These are phyloP conservation scores for Ceratorhiza oryzae-sativae DNA, from an alignment of 1,284 basidiomycete species.

Conservation along the genomic window DNA sequence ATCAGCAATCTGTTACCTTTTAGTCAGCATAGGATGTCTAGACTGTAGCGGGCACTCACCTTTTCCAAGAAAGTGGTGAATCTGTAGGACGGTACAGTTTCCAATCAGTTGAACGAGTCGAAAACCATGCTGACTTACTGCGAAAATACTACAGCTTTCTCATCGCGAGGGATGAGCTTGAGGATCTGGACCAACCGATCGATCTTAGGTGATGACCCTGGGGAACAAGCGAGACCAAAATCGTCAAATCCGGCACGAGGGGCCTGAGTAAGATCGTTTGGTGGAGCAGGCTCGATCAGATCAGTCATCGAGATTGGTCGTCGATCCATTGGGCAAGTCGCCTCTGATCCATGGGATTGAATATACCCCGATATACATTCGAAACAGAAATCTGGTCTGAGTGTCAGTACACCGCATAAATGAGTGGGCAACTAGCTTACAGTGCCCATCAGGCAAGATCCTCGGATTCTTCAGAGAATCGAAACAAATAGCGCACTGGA, in stretches of 20 bases:
- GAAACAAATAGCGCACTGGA: slow-evolving; percentile 68
- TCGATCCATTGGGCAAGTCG: slow-evolving; percentile 61
- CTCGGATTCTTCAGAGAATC: slow-evolving; percentile 68
- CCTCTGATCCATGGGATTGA: slow-evolving; percentile 7
- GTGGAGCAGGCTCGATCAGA: slow-evolving; percentile 72
- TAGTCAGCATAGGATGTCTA: slow-evolving; percentile 34
- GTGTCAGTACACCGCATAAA: slow-evolving; percentile 37
- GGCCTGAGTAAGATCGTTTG: slow-evolving; percentile 69
- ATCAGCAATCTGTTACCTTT: slow-evolving; percentile 66
- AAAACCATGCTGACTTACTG: slow-evolving; percentile 43
- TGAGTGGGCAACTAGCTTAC: background rate
- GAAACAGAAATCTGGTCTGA: slow-evolving; percentile 46
- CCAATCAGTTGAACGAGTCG: slow-evolving; percentile 47
- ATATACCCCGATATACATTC: slow-evolving; percentile 24
- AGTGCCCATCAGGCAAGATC: slow-evolving; percentile 80
- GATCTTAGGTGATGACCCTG: slow-evolving; percentile 80
- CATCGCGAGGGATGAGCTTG: slow-evolving; percentile 66
- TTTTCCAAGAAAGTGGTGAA: slow-evolving; percentile 86
- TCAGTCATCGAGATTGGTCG: slow-evolving; percentile 65
- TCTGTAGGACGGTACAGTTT: slow-evolving; percentile 69
- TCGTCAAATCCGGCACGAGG: slow-evolving; percentile 46
- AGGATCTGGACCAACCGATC: slow-evolving; percentile 78
- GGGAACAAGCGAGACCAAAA: slow-evolving; percentile 54
- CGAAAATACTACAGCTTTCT: slow-evolving; percentile 69
- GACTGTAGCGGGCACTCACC: slow-evolving; percentile 52